Conservation (phyloP, 805 yeast species). For the Yarrowia sp. region DNA sequence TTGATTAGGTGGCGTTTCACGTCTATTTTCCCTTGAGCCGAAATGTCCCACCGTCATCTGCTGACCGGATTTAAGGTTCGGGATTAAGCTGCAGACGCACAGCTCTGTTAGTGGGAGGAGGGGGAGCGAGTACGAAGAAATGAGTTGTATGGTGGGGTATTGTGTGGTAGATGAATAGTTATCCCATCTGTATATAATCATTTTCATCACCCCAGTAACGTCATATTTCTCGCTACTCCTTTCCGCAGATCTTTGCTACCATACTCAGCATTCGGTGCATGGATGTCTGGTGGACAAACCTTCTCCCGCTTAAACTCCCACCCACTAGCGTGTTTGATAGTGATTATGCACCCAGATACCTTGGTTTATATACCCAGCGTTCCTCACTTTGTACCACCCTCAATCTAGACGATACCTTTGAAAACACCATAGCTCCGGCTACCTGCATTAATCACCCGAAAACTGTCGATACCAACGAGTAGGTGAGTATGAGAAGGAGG, state of each 20-base stretch:
- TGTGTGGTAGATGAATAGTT: no score
- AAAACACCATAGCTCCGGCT: conserved; percentile 3
- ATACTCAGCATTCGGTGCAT: conserved; percentile 29
- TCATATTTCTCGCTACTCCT: background rate
- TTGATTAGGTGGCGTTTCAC: background rate
- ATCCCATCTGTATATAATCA: no score
- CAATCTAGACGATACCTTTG: no score
- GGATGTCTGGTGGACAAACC: background rate
- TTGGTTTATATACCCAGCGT: conserved; percentile 19
- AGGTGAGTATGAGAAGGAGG: conserved; percentile 7
- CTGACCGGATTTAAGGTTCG: background rate
- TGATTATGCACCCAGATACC: conserved; percentile 28
- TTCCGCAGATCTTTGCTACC: conserved; percentile 15
- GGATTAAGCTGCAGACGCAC: background rate
- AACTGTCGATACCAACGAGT: conserved; percentile 16
- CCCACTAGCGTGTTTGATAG: conserved; percentile 22
- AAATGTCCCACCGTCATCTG: background rate
- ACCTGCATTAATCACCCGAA: background rate
- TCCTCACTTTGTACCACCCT: background rate
- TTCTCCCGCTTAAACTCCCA: background rate
- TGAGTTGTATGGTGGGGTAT: no score
- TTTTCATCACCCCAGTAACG: no score
- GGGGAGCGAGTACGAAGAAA: background rate
- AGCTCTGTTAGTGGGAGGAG: background rate
- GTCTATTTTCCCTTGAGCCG: background rate